phyloP scores from a whole-genome alignment of 805 yeast species.

The Ogataea allantospora region DNA sequence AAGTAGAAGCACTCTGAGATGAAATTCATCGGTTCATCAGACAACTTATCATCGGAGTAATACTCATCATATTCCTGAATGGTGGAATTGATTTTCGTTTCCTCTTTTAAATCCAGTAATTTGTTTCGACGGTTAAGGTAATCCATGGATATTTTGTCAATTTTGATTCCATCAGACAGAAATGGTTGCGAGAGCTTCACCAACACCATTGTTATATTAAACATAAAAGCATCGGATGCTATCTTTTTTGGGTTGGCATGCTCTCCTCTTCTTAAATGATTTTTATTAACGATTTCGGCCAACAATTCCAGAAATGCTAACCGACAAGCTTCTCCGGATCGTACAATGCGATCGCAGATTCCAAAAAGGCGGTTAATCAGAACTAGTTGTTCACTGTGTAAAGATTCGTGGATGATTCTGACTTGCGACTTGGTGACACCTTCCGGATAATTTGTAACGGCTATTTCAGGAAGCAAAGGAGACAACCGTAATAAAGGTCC shows the following conservation, averaged over 20 bases:
- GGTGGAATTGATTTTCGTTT: slow-evolving; percentile 80
- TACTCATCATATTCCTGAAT: slow-evolving; percentile 63
- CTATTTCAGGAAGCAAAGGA: slow-evolving; percentile 59
- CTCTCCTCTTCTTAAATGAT: slow-evolving; percentile 84
- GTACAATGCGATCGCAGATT: slow-evolving; percentile 68
- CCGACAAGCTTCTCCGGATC: slow-evolving; percentile 70
- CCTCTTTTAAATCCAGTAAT: slow-evolving; percentile 68
- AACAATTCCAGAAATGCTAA: slow-evolving; percentile 63
- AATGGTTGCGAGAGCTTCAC: slow-evolving; percentile 82
- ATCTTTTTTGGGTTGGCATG: slow-evolving; percentile 67
- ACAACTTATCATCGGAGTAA: slow-evolving; percentile 36
- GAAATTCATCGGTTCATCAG: slow-evolving; percentile 55
- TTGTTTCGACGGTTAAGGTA: slow-evolving; percentile 55
- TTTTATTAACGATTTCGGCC: slow-evolving; percentile 70
- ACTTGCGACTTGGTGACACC: slow-evolving; percentile 42
- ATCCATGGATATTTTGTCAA: slow-evolving; percentile 73
- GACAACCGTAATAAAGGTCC: slow-evolving; percentile 79
- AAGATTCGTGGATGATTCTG: slow-evolving; percentile 51
- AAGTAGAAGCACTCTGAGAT: slow-evolving; percentile 89
- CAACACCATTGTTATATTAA: slow-evolving; percentile 67
- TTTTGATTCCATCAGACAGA: slow-evolving; percentile 57
- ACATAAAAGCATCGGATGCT: slow-evolving; percentile 79
- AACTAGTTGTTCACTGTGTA: slow-evolving; percentile 62
- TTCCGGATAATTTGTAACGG: slow-evolving; percentile 43
- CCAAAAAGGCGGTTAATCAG: slow-evolving; percentile 62